Conservation (phyloP, 2,329 filamentous ascomycete genomes). For the Chaetomium strumarium region DNA sequence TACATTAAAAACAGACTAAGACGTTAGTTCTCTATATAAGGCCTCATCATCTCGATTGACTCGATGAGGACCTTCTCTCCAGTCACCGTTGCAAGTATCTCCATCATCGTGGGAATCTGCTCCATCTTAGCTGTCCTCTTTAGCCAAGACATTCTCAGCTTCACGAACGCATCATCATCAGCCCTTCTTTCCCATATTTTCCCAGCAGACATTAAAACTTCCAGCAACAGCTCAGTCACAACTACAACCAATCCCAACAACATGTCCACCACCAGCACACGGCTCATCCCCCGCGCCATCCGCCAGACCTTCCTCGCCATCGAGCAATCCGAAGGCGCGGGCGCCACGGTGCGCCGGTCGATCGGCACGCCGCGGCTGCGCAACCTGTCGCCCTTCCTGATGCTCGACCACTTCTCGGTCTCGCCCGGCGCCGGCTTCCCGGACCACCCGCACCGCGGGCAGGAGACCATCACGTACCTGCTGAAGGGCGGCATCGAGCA, state of each 20-base stretch:
- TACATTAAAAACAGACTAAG: neutral
- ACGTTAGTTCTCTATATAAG: conserved; percentile 1
- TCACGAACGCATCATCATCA: conserved; percentile 17
- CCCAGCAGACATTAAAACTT: neutral
- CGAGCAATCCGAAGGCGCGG: conserved; percentile 83
- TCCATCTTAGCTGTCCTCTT: conserved; percentile 30
- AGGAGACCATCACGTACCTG: conserved; percentile 85
- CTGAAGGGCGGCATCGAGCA: conserved; percentile 82
- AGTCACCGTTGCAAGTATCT: conserved; percentile 28
- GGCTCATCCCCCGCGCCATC: conserved; percentile 69
- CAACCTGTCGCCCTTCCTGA: conserved; percentile 88
- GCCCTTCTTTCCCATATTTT: neutral
- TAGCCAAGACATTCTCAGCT: conserved; percentile 28
- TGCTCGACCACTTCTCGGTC: conserved; percentile 90
- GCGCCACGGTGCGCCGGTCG: conserved; percentile 78
- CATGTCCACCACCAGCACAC: conserved; percentile 37
- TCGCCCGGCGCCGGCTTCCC: conserved; percentile 80
- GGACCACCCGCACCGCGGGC: conserved; percentile 77
- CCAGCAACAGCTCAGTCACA: conserved; percentile 7
- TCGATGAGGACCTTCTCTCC: conserved; percentile 34
- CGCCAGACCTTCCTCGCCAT: conserved; percentile 76
- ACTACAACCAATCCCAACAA: conserved; percentile 7
- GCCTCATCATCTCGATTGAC: neutral
- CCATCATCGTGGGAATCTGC: conserved; percentile 34
- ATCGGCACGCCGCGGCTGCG: conserved; percentile 78